These are phyloP conservation scores for Platanus orientalis DNA, from an alignment of 164 flowering plant species.

Conservation along the genomic window DNA sequence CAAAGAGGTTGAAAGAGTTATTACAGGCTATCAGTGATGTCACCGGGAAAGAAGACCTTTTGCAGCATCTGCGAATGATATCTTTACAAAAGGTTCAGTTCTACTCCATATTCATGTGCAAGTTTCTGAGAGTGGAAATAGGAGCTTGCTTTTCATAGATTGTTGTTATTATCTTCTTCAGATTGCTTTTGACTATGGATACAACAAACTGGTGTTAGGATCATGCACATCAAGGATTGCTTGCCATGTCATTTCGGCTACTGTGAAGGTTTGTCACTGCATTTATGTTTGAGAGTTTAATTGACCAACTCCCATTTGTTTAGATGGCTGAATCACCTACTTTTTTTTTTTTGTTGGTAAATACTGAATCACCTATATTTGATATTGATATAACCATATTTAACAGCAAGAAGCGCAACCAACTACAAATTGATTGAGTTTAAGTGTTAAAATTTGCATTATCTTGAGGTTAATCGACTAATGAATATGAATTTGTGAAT, in stretches of 20 bases:
- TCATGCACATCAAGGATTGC: conserved; percentile 91
- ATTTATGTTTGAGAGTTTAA: too few species aligned
- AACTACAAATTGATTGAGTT: too few species aligned
- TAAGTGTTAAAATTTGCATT: too few species aligned
- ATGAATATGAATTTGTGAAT: too few species aligned
- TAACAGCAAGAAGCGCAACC: too few species aligned
- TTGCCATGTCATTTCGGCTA: conserved; percentile 75
- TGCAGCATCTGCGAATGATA: conserved; percentile 66
- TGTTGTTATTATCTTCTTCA: conserved; percentile 24
- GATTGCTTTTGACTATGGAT: conserved; percentile 79
- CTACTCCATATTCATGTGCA: conserved; percentile 3
- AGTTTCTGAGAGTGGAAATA: background rate
- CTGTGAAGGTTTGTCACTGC: conserved; percentile 69
- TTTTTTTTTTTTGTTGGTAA: too few species aligned
- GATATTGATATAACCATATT: too few species aligned
- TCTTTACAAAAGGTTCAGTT: conserved; percentile 75
- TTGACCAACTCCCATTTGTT: too few species aligned
- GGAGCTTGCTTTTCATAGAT: background rate
- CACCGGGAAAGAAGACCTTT: conserved; percentile 90
- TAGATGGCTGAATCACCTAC: too few species aligned
- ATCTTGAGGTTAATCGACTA: too few species aligned
- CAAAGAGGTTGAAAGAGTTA: conserved; percentile 40
- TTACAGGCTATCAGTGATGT: conserved; percentile 47
- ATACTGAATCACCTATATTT: too few species aligned
- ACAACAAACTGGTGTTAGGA: conserved; percentile 72